Percentiles rank a stretch among this genome's conserved stretches.
Evolutionary conservation across 495 filamentous ascomycete species (phyloP).

Genomic region (Podospora bellae-mahoneyi): DNA sequence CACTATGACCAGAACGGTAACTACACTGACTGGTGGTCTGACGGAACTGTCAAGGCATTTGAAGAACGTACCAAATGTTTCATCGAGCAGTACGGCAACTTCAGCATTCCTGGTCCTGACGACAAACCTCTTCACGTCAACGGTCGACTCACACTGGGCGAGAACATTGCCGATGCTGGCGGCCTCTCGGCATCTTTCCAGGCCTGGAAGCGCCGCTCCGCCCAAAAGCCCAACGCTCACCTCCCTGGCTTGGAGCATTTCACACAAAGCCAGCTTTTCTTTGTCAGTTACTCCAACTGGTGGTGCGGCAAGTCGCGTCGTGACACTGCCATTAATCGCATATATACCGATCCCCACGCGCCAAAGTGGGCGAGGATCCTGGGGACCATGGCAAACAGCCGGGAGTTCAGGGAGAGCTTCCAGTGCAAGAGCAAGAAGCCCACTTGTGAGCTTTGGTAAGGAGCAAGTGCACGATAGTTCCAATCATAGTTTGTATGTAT

Average conservation of each 20-base stretch:
- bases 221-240: slow-evolving; percentile 49
- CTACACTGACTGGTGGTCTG: slow-evolving; percentile 68
- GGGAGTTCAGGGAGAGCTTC: slow-evolving; percentile 65
- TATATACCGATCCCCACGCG: slow-evolving; percentile 46
- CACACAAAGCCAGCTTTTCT: slow-evolving; percentile 71
- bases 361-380: slow-evolving; percentile 60
- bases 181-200: slow-evolving; percentile 62
- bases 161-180: slow-evolving; percentile 76
- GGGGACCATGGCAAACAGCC: slow-evolving; percentile 63
- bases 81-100: slow-evolving; percentile 64
- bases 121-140: slow-evolving; percentile 34
- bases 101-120: slow-evolving; percentile 56
- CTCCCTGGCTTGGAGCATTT: slow-evolving; percentile 67
- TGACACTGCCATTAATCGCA: slow-evolving; percentile 59
- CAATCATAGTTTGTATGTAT: no score
- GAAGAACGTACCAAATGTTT: slow-evolving; percentile 66
- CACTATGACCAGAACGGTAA: slow-evolving; percentile 67
- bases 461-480: background rate
- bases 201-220: slow-evolving; percentile 50
- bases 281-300: slow-evolving; percentile 61
- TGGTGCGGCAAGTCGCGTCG: slow-evolving; percentile 63
- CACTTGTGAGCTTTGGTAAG: slow-evolving; percentile 48
- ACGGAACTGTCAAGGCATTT: slow-evolving; percentile 55
- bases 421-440: slow-evolving; percentile 62
- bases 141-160: slow-evolving; percentile 65